Evolutionary conservation across 805 yeast genomes (phyloP), one percentile per base, ranked within the genome.

Genomic region (Kodamaea hsintzibuensis): DNA sequence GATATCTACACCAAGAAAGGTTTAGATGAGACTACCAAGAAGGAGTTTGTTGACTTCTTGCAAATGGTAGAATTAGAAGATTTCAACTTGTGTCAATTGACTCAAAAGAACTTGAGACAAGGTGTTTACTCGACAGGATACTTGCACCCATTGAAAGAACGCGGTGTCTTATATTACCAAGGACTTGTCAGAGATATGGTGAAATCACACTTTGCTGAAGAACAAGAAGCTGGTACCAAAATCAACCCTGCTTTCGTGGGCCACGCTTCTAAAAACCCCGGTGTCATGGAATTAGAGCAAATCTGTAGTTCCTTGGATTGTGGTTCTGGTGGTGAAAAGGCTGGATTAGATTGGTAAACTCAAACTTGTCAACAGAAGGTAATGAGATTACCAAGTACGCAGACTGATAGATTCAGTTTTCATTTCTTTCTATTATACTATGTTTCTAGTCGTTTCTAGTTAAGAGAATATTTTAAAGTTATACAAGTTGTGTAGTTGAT

Each of bases 1-100:
- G 87, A 83, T 62, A 80, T 83, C 54, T 83, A 77, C 69, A 79
- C 85, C 54, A 82, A 83, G 70, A 82, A 82, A 65, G 88, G 87
- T 9, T 64, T 81, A 48, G 74, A 73, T 22, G 79, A 80, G 19
- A 78, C 70, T 1, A 74, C 79, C 50, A 82, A 81, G 72, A 81
- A 81, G 60, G 87, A 82, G 61, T 83, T 83, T 71, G 84, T 83
- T 49, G 87, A 83, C 58, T 83, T 83, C 67, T 73, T 83, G 68
- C 86, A 83, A 66, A 72, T 78, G 64, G 87, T 83, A 55, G 88
- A 83, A 68, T 52, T 70, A 52, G 86, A 82, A 64, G 87, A 83
- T 68, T 83, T 72, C 68, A 81, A 83, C 64, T 71, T 83, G 58
- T 83, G 86, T 70, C 82, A 74, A 52, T 72, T 73, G 62, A 83